phyloP scores from a whole-genome alignment of 306 rosid genomes.

The Adenanthera pavonina region DNA sequence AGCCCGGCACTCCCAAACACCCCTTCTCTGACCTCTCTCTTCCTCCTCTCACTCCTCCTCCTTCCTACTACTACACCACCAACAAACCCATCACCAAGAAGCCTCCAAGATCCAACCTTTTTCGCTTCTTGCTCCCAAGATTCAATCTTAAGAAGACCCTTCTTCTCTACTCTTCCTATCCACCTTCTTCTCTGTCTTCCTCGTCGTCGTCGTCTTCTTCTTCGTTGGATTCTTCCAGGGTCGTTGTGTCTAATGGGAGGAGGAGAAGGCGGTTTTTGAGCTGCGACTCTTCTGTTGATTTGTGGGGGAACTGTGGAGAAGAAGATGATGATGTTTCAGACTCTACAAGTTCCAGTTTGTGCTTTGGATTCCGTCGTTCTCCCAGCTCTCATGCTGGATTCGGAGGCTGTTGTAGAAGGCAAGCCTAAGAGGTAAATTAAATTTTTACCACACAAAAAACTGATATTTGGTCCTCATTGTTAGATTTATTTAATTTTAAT shows the following conservation, averaged over 20 bases:
- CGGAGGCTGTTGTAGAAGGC: conserved; percentile 29
- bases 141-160: conserved; percentile 45
- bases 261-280: conserved; percentile 45
- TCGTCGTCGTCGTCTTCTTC: conserved; percentile 15
- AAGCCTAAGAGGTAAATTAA: not conserved
- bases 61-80: conserved; percentile 55
- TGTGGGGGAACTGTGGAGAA: conserved; percentile 42
- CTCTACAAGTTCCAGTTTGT: conserved; percentile 61
- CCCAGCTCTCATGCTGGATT: conserved; percentile 18
- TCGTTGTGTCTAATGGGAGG: conserved; percentile 14
- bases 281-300: conserved; percentile 59
- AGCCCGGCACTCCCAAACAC: conserved; percentile 87
- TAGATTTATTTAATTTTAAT: not conserved
- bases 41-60: conserved; percentile 95
- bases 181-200: conserved; percentile 22
- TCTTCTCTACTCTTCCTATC: not conserved
- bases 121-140: conserved; percentile 52
- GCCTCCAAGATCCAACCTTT: conserved; percentile 52
- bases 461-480: not conserved
- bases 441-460: not conserved
- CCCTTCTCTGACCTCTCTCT: conserved; percentile 52
- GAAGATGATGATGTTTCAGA: conserved; percentile 38
- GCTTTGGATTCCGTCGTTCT: conserved; percentile 55
- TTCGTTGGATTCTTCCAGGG: conserved; percentile 39
- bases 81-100: not conserved